Conservation (phyloP, 2,329 filamentous ascomycete species). For the Dryadomyces quercivorus region DNA sequence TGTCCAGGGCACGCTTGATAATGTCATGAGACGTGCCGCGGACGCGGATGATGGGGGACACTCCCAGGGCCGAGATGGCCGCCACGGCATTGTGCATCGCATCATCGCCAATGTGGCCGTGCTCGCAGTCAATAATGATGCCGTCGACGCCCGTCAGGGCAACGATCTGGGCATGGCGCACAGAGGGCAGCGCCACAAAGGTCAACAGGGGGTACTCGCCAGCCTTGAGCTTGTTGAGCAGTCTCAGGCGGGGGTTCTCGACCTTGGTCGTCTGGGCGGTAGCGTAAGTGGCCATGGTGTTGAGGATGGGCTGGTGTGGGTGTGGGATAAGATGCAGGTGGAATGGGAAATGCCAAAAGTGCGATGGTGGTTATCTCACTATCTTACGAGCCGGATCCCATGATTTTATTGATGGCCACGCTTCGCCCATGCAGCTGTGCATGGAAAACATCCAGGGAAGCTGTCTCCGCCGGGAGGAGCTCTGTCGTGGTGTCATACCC, state of each 20-base stretch:
- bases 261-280: constrained; percentile 15
- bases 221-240: constrained; percentile 20
- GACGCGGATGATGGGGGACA: constrained; percentile 28
- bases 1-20: constrained; percentile 37
- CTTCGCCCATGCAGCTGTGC: too few species aligned
- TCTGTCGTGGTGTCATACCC: background rate
- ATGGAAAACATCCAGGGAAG: too few species aligned
- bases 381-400: too few species aligned
- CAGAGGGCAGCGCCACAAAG: constrained; percentile 33
- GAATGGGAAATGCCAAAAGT: too few species aligned
- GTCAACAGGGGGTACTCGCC: constrained; percentile 28
- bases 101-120: constrained; percentile 38
- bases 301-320: background rate
- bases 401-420: too few species aligned
- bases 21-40: constrained; percentile 27
- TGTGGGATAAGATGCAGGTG: too few species aligned
- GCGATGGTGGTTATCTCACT: too few species aligned
- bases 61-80: constrained; percentile 34
- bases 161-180: constrained; percentile 35
- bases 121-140: constrained; percentile 39
- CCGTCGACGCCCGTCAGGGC: constrained; percentile 35
- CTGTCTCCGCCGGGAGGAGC: background rate
- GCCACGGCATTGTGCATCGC: constrained; percentile 42
- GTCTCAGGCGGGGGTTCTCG: constrained; percentile 4
- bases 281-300: background rate